A percentile compares a stretch with the other conserved stretches of the same genome.
Conservation (phyloP, 805 yeast genomes). For the Nakazawaea holstii region DNA sequence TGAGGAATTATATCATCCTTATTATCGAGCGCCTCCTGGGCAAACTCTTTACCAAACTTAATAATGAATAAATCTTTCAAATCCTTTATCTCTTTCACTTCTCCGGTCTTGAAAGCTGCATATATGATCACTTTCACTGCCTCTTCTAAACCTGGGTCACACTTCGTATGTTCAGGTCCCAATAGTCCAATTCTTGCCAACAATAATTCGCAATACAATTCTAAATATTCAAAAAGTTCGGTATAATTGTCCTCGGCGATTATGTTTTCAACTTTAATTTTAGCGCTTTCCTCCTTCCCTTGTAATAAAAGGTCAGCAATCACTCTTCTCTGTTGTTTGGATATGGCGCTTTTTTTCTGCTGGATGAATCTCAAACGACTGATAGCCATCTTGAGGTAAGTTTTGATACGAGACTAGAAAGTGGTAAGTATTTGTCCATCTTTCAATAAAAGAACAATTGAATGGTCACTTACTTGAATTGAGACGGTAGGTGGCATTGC, state of each 20-base stretch:
- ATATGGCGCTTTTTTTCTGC: slow-evolving; percentile 66
- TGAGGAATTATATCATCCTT: slow-evolving; percentile 51
- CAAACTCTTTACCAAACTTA: slow-evolving; percentile 67
- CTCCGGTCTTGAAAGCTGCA: slow-evolving; percentile 61
- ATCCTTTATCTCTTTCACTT: slow-evolving; percentile 61
- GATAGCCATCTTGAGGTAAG: slow-evolving; percentile 59
- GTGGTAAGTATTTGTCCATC: not conserved
- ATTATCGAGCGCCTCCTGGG: slow-evolving; percentile 48
- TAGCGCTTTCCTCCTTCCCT: slow-evolving; percentile 79
- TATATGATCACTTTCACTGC: slow-evolving; percentile 68
- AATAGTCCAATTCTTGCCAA: slow-evolving; percentile 69
- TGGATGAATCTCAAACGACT: slow-evolving; percentile 67
- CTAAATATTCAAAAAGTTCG: slow-evolving; percentile 74
- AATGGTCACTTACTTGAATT: slow-evolving; percentile 6
- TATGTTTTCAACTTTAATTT: slow-evolving; percentile 76
- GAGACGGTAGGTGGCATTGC: slow-evolving; percentile 6
- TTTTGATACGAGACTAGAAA: slow-evolving; percentile 21
- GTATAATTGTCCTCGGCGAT: slow-evolving; percentile 77
- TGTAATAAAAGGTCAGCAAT: slow-evolving; percentile 64
- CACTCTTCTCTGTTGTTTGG: slow-evolving; percentile 67
- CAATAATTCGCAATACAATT: slow-evolving; percentile 75
- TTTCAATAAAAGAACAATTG: not conserved
- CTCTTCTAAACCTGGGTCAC: slow-evolving; percentile 64
- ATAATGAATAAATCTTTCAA: slow-evolving; percentile 57
- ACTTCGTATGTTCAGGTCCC: slow-evolving; percentile 28